Conservation (phyloP, 176 grass and related monocot species). For the Carex parvula region DNA sequence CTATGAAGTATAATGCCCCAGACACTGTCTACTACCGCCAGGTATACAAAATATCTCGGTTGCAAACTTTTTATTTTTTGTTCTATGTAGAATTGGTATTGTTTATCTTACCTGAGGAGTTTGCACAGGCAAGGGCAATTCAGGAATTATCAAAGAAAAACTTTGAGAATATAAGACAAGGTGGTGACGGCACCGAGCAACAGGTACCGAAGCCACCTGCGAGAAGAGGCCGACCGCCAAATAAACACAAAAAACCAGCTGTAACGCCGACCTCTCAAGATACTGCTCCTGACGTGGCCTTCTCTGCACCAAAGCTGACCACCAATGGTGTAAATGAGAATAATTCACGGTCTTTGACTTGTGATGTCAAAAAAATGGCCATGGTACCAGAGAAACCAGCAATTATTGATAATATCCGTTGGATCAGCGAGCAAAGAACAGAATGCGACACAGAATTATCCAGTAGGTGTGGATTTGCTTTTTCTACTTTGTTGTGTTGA, state of each 20-base stretch:
- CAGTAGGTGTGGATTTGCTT: constrained; percentile 3
- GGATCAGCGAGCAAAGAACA: constrained; percentile 29
- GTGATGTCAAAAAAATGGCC: background rate
- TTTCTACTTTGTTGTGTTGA: background rate
- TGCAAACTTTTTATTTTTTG: background rate
- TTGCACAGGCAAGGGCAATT: constrained; percentile 34
- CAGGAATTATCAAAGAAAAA: constrained; percentile 37
- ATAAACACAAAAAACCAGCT: constrained; percentile 34
- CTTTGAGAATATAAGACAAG: constrained; percentile 35
- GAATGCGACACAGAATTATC: constrained; percentile 31
- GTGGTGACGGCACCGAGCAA: constrained; percentile 22
- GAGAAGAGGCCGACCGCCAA: constrained; percentile 32
- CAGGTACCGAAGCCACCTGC: constrained; percentile 20
- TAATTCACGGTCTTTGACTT: constrained; percentile 8
- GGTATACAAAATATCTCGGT: constrained; percentile 28
- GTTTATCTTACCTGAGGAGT: background rate
- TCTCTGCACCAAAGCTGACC: constrained; percentile 28
- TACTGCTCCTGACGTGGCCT: constrained; percentile 24
- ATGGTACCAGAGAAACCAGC: background rate
- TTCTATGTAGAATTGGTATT: background rate
- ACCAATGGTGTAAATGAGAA: background rate
- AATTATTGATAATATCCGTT: constrained; percentile 20
- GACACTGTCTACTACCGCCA: constrained; percentile 53
- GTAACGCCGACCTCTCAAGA: background rate
- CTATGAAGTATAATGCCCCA: constrained; percentile 50